These are phyloP conservation scores for Hypoxylon perforatum DNA, from an alignment of 495 filamentous ascomycete genomes.

Conservation along the genomic window DNA sequence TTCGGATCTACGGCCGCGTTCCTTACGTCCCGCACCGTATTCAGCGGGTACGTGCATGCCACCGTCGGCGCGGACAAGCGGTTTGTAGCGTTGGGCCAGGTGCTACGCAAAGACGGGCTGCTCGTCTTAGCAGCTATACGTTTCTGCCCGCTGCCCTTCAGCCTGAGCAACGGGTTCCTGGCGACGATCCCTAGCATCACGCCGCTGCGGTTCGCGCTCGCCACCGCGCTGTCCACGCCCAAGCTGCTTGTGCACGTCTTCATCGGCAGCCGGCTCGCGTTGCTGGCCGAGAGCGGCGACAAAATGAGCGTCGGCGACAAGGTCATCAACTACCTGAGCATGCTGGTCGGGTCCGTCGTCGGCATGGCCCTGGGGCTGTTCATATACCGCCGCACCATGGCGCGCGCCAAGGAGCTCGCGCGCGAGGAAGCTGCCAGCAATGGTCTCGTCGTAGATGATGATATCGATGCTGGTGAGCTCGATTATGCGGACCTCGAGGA, in stretches of 20 bases:
- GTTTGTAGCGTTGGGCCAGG: conserved; percentile 69
- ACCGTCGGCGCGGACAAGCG: conserved; percentile 85
- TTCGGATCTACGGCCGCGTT: conserved; percentile 82
- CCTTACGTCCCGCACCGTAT: conserved; percentile 77
- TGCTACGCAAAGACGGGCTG: conserved; percentile 82
- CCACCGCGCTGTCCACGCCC: conserved; percentile 79
- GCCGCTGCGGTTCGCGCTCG: conserved; percentile 77
- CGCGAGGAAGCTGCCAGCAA: conserved; percentile 69
- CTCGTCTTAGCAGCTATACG: conserved; percentile 93
- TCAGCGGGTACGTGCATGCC: conserved; percentile 79
- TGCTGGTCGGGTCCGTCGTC: conserved; percentile 72
- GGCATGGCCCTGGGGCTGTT: conserved; percentile 82
- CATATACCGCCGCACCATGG: conserved; percentile 88
- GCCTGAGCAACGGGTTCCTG: conserved; percentile 91
- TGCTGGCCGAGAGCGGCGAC: conserved; percentile 72
- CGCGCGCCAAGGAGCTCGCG: conserved; percentile 85
- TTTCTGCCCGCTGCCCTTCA: conserved; percentile 94
- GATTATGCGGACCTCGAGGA: conserved; percentile 42
- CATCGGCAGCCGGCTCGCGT: conserved; percentile 81
- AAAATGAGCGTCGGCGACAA: conserved; percentile 74
- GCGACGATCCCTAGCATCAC: conserved; percentile 91
- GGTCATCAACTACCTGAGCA: conserved; percentile 83
- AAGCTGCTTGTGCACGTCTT: conserved; percentile 94
- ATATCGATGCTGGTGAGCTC: conserved; percentile 54
- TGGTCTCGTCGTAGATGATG: conserved; percentile 18